Percentiles rank a stretch among this genome's conserved stretches.
Conservation (phyloP, 1,284 basidiomycete species). For the Albatrellus sp. region DNA sequence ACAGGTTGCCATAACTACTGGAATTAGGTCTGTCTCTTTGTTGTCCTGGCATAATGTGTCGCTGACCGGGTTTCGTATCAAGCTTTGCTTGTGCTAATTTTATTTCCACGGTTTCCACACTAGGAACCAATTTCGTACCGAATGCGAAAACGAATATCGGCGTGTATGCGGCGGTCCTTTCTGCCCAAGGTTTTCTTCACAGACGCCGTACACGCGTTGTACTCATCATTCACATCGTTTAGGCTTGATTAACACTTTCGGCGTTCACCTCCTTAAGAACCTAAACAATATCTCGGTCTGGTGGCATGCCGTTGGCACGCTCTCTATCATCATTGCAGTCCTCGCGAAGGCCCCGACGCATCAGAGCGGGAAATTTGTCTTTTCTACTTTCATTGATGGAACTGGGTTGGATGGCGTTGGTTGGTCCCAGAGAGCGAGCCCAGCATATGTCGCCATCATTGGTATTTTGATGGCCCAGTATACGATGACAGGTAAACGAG, state of each 20-base stretch:
- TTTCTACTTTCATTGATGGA: slow-evolving; percentile 55
- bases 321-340: slow-evolving; percentile 50
- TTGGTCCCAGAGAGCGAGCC: slow-evolving; percentile 56
- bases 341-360: slow-evolving; percentile 59
- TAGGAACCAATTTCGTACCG: slow-evolving; percentile 45
- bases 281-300: slow-evolving; percentile 63
- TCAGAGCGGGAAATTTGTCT: slow-evolving; percentile 57
- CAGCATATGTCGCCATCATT: slow-evolving; percentile 57
- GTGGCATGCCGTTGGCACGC: slow-evolving; percentile 64
- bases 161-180: slow-evolving; percentile 59
- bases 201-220: not conserved
- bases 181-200: slow-evolving; percentile 34
- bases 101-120: slow-evolving; percentile 47
- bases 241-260: slow-evolving; percentile 61
- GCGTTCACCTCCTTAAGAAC: slow-evolving; percentile 48
- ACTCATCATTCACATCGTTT: not conserved
- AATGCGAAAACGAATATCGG: slow-evolving; percentile 50
- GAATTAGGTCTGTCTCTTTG: slow-evolving; percentile 36
- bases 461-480: slow-evolving; percentile 66
- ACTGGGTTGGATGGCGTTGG: slow-evolving; percentile 49
- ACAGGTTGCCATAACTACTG: slow-evolving; percentile 67
- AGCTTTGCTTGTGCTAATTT: slow-evolving; percentile 63
- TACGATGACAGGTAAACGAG: slow-evolving; percentile 42
- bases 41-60: not conserved
- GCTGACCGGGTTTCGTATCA: not conserved